A percentile compares a stretch with the other conserved stretches of the same genome.
phyloP scores from a whole-genome alignment of 305 asterid species.

The Salvia sclarea region DNA sequence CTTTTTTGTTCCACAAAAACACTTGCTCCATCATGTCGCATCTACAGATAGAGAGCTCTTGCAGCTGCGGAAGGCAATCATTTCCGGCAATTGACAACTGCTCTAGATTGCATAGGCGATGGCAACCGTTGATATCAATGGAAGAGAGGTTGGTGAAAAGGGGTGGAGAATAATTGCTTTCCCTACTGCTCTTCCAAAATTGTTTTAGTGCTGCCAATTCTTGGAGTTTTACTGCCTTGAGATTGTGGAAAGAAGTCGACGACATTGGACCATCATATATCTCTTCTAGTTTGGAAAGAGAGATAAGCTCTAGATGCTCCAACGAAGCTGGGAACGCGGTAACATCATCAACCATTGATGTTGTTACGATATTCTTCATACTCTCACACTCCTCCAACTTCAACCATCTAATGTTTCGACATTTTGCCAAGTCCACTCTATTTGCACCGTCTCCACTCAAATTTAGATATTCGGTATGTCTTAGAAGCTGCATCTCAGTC shows the following conservation, averaged over 20 bases:
- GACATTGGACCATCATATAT: conserved; percentile 11
- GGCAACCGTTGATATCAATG: not conserved
- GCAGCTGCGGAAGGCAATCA: conserved; percentile 11
- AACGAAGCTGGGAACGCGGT: not conserved
- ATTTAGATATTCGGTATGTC: no score
- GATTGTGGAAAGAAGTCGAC: not conserved
- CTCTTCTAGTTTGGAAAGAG: not conserved
- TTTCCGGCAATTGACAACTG: not conserved
- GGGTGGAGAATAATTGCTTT: not conserved
- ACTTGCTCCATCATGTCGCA: conserved; percentile 26
- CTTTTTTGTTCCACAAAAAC: conserved; percentile 7
- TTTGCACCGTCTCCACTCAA: no score
- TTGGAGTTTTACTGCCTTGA: not conserved
- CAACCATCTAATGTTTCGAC: no score
- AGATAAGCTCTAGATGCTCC: not conserved
- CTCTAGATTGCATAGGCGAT: not conserved
- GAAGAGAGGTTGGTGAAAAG: conserved; percentile 1
- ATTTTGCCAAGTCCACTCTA: no score
- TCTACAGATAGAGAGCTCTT: not conserved
- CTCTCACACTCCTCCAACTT: no score
- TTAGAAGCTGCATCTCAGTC: not conserved
- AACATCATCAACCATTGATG: no score
- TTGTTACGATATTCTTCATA: no score
- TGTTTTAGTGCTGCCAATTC: not conserved
- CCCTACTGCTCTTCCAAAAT: conserved; percentile 12